Base-by-base conservation (phyloP, 202 grass and related monocot species). In the Saccharum hybrid region DNA sequence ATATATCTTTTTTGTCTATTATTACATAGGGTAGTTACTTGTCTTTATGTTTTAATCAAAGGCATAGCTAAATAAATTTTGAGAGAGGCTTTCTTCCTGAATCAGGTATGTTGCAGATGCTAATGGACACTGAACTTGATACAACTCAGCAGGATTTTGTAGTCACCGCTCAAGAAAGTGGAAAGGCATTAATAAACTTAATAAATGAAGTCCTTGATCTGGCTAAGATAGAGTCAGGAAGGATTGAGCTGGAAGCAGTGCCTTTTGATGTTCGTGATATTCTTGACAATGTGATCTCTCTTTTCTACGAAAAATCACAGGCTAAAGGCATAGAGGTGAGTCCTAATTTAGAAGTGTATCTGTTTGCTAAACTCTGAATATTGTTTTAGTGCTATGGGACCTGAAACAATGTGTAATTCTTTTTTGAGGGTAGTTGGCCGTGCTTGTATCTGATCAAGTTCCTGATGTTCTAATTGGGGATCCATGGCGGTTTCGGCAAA, bases 151-250 rank as follows among this genome's bases (percentile, higher is more conserved):
- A 86, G 43, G 92, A 94, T 88, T 94, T 94, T 80, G 89, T 88
- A 74, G 82, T 86, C 80, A 94, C 89, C 49, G 92, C 92, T 84
- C 89, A 90, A 83, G 79, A 83, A 79, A 94, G 92, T 66, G 92
- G 92, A 74, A 90, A 91, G 14, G 78, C 71, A 81, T 69, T 94
- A 66, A 94, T 94, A 83, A 84, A 83, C 78, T 72, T 94, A 74
- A 94, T 94, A 91, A 90, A 94, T 89, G 92, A 91, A 85, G 92
- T 94, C 60, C 92, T 94, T 78, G 92, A 94, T 90, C 85, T 77
- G 23, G 92, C 92, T 80, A 90, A 89, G 82, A 94, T 94, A 74
- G 92, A 94, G 81, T 94, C 92, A 63, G 92, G 92, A 22, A 91
- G 82, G 71, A 80, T 94, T 81, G 92, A 94, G 64, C 66, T 94